Evolutionary conservation across 345 rosid species (phyloP).

Genomic region (Citrus sinensis): DNA sequence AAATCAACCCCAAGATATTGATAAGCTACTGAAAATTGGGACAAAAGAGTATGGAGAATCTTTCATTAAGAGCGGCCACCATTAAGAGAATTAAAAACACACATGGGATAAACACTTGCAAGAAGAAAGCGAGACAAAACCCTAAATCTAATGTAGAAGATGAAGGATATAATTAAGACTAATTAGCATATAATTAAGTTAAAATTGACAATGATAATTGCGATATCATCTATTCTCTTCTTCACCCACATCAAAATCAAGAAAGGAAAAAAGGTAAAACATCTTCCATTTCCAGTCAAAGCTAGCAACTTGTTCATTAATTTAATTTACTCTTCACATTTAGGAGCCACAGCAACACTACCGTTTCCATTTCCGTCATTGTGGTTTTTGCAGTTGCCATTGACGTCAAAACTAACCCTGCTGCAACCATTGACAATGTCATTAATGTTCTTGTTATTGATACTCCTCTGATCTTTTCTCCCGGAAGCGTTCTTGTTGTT

Average conservation of each 20-base stretch:
- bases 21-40: slow-evolving; percentile 1
- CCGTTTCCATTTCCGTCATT: slow-evolving; percentile 15
- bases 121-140: background rate
- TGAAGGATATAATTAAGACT: slow-evolving; percentile 1
- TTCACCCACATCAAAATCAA: slow-evolving; percentile 3
- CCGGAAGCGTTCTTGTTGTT: slow-evolving; percentile 58
- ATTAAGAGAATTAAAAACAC: background rate
- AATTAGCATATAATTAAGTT: slow-evolving; percentile 8
- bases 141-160: background rate
- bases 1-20: slow-evolving; percentile 4
- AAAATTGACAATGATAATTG: slow-evolving; percentile 2
- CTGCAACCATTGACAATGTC: slow-evolving; percentile 4
- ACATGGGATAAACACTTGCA: background rate
- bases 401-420: slow-evolving; percentile 4
- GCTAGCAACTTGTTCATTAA: background rate
- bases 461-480: slow-evolving; percentile 22
- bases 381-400: background rate
- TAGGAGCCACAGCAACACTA: slow-evolving; percentile 16
- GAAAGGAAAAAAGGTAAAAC: background rate
- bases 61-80: background rate
- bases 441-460: background rate
- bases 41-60: slow-evolving; percentile 15
- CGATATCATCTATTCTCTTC: slow-evolving; percentile 5
- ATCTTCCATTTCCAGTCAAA: background rate
- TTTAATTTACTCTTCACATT: background rate